Evolutionary conservation across 1,284 basidiomycete species (phyloP).

Genomic region (Tilletia walkeri): DNA sequence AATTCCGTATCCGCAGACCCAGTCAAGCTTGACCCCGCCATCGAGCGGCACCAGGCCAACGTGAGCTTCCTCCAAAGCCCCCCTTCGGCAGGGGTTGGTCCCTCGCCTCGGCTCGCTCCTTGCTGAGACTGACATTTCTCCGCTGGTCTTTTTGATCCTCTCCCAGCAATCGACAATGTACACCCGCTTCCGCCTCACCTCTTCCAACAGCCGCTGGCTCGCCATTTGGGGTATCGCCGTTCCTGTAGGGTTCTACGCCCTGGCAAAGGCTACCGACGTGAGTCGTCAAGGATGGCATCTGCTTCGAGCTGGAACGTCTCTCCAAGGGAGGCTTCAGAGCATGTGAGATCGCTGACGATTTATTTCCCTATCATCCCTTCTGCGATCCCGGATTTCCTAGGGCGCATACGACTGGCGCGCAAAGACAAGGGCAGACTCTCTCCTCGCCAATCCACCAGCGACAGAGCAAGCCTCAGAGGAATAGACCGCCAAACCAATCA

Average conservation of each 20-base stretch:
- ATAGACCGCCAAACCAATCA: neutral
- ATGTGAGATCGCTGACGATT: too few species aligned
- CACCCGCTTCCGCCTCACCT: constrained; percentile 46
- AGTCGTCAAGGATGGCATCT: constrained; percentile 22
- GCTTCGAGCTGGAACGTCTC: neutral
- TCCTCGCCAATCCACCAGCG: neutral
- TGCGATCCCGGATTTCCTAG: neutral
- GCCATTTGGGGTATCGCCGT: constrained; percentile 41
- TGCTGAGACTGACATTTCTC: neutral
- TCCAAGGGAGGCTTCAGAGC: too few species aligned
- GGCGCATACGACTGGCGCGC: constrained; percentile 1
- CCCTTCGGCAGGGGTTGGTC: too few species aligned
- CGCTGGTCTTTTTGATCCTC: neutral
- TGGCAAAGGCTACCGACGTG: constrained; percentile 39
- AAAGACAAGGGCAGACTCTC: constrained; percentile 13
- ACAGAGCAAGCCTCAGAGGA: constrained; percentile 3
- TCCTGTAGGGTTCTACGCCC: constrained; percentile 37
- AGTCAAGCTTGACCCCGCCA: constrained; percentile 49
- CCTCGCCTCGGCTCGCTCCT: neutral
- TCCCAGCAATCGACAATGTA: constrained; percentile 51
- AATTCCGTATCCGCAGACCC: constrained; percentile 32
- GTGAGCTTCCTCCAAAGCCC: constrained; percentile 17
- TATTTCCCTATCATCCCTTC: neutral
- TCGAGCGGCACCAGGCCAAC: constrained; percentile 52
- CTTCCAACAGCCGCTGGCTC: constrained; percentile 34